Conservation (phyloP, 1,139 yeast genomes). For the Yamadazyma aaseri region DNA sequence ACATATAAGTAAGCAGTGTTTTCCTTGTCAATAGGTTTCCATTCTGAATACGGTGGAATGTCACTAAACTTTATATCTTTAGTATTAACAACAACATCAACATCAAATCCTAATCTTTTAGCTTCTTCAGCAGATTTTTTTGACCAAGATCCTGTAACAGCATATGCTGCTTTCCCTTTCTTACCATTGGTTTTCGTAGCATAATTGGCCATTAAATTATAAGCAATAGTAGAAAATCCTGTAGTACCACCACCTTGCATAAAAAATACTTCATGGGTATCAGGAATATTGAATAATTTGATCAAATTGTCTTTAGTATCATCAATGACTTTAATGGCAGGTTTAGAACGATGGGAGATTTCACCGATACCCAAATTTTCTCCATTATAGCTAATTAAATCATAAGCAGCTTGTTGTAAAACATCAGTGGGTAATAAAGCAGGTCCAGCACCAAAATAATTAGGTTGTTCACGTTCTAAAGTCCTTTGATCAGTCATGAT, state of each 20-base stretch:
- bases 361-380: slow-evolving; percentile 89
- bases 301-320: slow-evolving; percentile 67
- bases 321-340: slow-evolving; percentile 75
- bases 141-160: slow-evolving; percentile 93
- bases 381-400: slow-evolving; percentile 66
- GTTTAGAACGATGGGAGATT: slow-evolving; percentile 88
- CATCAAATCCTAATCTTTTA: slow-evolving; percentile 72
- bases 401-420: slow-evolving; percentile 82
- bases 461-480: slow-evolving; percentile 67
- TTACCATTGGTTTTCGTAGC: slow-evolving; percentile 62
- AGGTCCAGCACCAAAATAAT: slow-evolving; percentile 97
- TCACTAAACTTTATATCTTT: slow-evolving; percentile 61
- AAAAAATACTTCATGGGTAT: slow-evolving; percentile 89
- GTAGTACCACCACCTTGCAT: slow-evolving; percentile 98
- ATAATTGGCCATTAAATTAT: slow-evolving; percentile 75
- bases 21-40: slow-evolving; percentile 49
- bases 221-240: slow-evolving; percentile 85
- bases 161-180: slow-evolving; percentile 80
- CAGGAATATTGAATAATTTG: slow-evolving; percentile 72
- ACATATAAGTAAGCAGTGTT: slow-evolving; percentile 81
- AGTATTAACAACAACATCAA: slow-evolving; percentile 67
- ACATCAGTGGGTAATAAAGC: slow-evolving; percentile 85
- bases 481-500: slow-evolving; percentile 11
- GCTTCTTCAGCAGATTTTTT: slow-evolving; percentile 88
- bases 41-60: slow-evolving; percentile 66